Evolutionary conservation across 352 stramenopile genomes (phyloP), one percentile per base, ranked within the genome.

Genomic region (Globisporangium recalcitrans): DNA sequence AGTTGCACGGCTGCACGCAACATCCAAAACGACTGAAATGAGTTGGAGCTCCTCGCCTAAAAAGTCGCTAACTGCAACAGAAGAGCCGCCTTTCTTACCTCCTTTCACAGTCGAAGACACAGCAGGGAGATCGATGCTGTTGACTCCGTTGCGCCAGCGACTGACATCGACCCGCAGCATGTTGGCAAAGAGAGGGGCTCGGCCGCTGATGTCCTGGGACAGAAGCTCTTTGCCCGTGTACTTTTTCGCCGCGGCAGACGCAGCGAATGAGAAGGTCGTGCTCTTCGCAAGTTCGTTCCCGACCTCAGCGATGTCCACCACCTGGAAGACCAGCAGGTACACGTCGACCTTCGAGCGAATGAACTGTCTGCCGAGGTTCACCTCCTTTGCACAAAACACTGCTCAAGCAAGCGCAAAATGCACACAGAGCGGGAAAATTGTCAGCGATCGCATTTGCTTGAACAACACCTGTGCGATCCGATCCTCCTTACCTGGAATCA

Each of bases 341-440:
- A 90, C 72, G 52, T 82, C 73, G 16, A 78, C 68, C 5, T 62
- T 56, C 7, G 71, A 56, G 10, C 67, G 69, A 21, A 87, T 58
- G 31, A 87, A 83, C 64, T 77, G 52, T 29, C 67, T 62, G 1
- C 77, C 71, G 49, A 92, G 65, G n/a, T 40, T 53, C 24, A 87
- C 63, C 10, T 87, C 73, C 64, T 90, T 90, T n/a, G 63, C 64
- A 46, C 76, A 88, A 8, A 80, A 82, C 26, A 88, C 78, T 80
- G 44, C 36, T 32, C 27, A 54, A 46, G 22, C 38, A 46, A 46
- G 21, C 8, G 10, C n/a, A n/a, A n/a, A n/a, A n/a, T n/a, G n/a
- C n/a, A n/a, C n/a, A n/a, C n/a, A n/a, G n/a, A n/a, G n/a, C n/a
- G n/a, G n/a, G n/a, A n/a, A n/a, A n/a, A n/a, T n/a, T n/a, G 22